Evolutionary conservation across 177 flowering plant species (phyloP), one percentile per base, ranked within the genome.

Genomic region (Vitis hybrid): DNA sequence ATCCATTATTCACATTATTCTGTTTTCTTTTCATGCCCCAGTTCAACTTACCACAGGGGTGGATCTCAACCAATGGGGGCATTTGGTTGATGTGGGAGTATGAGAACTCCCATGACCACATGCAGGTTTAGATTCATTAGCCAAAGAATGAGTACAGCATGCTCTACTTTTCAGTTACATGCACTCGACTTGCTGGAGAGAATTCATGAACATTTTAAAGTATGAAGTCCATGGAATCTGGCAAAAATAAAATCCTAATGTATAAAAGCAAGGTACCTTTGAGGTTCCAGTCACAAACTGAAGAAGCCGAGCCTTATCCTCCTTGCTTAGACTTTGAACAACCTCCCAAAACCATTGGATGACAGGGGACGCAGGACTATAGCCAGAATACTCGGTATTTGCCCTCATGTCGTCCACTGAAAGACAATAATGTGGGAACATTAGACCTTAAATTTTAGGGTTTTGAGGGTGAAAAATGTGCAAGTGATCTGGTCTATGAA

Each of bases 301-400:
- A 71, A 93, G 76, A 41, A 95, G 94, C 15, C 99, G 97, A 66
- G 99, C 99, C 73, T 88, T 91, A 67, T 93, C 99, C 83, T 95
- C 99, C 76, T 95, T 95, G 91, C 97, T 95, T 70, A 93, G 86
- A 62, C 87, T 87, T 76, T 90, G 97, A 72, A 81, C 98, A 61
- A 90, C 95, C 79, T 95, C 99, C 99, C 99, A 95, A 74, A 93
- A 93, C 99, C 99, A 95, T 51, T 95, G 99, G 75, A 93, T 92
- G 50, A 90, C 83, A 54, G 97, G 97, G 64, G 99, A 90, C 65
- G 90, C 97, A 65, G 93, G 87, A 78, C 93, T 91, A 68, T 91
- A 95, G 17, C 99, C 99, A 66, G 97, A 90, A 76, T 95, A 95
- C 76, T 93, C 98, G 0, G 99, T 91, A 80, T 95, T 95, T 64